Conservation (phyloP, 331 rosid genomes). For the Malus hybrid region DNA sequence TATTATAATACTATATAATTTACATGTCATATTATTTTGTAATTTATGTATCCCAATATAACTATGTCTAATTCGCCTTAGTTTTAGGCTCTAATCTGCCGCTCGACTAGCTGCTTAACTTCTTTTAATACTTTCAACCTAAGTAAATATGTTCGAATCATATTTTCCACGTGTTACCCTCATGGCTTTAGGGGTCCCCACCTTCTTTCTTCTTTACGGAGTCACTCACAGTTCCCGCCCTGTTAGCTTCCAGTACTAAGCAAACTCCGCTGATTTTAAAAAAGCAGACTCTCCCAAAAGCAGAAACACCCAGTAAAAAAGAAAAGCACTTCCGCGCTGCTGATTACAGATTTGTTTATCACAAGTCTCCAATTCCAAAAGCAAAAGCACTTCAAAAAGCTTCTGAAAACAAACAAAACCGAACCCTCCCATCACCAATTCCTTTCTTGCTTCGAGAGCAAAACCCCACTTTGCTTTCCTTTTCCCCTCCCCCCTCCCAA, state of each 20-base stretch:
- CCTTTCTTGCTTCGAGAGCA: constrained; percentile 57
- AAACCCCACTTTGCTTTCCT: constrained; percentile 11
- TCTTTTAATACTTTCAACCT: no score
- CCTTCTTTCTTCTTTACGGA: background rate
- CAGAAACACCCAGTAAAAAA: background rate
- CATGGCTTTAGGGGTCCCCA: background rate
- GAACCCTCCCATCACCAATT: constrained; percentile 12
- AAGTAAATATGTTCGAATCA: no score
- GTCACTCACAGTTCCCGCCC: background rate
- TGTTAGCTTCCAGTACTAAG: background rate
- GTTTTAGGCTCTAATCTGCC: no score
- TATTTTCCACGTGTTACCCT: background rate
- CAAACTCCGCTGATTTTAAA: background rate
- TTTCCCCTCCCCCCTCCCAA: constrained; percentile 63
- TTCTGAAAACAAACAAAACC: constrained; percentile 1
- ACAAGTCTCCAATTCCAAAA: background rate
- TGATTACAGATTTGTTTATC: background rate
- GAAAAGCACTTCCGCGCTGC: background rate
- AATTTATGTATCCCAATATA: no score
- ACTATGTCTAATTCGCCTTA: fast-evolving
- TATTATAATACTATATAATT: no score
- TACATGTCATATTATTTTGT: no score
- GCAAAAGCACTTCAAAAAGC: constrained; percentile 18
- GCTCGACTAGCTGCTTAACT: no score
- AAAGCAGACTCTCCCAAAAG: background rate